A percentile compares a stretch with the other conserved stretches of the same genome.
Evolutionary conservation across 345 rosid species (phyloP).

Genomic region (Limnanthes douglasii): DNA sequence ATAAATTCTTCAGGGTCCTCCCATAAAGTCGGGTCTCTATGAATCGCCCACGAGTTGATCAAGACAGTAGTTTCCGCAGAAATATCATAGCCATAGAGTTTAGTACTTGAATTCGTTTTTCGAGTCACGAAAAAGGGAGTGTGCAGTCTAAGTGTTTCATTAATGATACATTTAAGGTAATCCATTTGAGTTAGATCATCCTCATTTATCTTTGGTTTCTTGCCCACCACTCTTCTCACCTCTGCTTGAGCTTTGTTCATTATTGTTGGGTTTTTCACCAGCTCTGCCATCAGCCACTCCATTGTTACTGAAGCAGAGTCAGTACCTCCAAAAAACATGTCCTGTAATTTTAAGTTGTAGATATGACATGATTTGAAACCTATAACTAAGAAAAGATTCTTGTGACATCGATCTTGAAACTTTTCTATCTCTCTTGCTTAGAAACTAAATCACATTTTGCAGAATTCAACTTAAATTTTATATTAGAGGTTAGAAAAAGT

Average conservation of each 20-base stretch:
- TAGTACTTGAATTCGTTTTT: neutral
- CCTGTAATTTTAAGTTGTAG: neutral
- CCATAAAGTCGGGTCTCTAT: neutral
- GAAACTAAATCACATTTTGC: too few relatives aligned
- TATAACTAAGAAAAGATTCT: too few relatives aligned
- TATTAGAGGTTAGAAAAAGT: too few relatives aligned
- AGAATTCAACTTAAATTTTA: too few relatives aligned
- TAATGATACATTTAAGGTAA: neutral
- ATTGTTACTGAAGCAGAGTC: neutral
- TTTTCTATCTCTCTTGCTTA: too few relatives aligned
- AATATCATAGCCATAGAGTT: neutral
- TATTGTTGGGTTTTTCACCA: neutral
- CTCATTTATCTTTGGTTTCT: neutral
- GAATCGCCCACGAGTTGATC: neutral
- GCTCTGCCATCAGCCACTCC: conserved; percentile 5
- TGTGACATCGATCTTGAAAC: too few relatives aligned
- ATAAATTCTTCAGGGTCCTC: neutral
- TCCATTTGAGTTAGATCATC: neutral
- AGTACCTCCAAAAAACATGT: conserved; percentile 1
- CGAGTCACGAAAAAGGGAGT: too few relatives aligned
- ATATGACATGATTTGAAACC: too few relatives aligned
- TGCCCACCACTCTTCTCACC: neutral
- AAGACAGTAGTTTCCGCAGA: neutral
- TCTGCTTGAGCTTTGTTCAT: neutral
- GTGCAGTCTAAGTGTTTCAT: neutral